Evolutionary conservation across 257 asterid species (phyloP).

Genomic region (Scutellaria barbata): DNA sequence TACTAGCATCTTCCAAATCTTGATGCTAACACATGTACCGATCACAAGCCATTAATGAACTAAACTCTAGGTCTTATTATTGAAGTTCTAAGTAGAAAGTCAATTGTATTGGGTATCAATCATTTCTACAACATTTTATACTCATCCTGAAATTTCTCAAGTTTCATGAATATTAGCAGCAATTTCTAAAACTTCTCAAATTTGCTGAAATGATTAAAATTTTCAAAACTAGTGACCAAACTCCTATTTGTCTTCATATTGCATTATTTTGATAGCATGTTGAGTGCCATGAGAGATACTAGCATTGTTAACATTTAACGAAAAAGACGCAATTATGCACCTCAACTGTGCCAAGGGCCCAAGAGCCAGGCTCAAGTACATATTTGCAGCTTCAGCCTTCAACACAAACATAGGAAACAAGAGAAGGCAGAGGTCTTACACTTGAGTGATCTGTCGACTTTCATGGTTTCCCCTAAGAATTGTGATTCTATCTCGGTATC

Average conservation of each 20-base stretch:
- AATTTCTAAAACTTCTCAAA: background rate
- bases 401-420: conserved; percentile 28
- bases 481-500: conserved; percentile 96
- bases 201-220: conserved; percentile 2
- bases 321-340: background rate
- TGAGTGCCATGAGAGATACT: background rate
- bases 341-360: conserved; percentile 23
- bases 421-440: conserved; percentile 62
- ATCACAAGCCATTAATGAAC: conserved; percentile 2
- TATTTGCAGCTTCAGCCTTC: conserved; percentile 25
- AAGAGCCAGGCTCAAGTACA: conserved; percentile 29
- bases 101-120: background rate
- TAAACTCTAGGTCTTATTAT: background rate
- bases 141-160: background rate
- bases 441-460: conserved; percentile 99
- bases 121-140: background rate
- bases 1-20: background rate
- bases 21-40: background rate
- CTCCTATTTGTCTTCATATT: background rate
- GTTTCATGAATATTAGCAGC: conserved; percentile 15
- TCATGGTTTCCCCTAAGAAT: conserved; percentile 97
- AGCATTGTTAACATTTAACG: background rate
- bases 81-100: background rate
- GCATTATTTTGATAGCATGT: background rate
- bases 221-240: background rate